phyloP scores from a whole-genome alignment of 2,329 filamentous ascomycete genomes.

The Diaporthe australafricana region DNA sequence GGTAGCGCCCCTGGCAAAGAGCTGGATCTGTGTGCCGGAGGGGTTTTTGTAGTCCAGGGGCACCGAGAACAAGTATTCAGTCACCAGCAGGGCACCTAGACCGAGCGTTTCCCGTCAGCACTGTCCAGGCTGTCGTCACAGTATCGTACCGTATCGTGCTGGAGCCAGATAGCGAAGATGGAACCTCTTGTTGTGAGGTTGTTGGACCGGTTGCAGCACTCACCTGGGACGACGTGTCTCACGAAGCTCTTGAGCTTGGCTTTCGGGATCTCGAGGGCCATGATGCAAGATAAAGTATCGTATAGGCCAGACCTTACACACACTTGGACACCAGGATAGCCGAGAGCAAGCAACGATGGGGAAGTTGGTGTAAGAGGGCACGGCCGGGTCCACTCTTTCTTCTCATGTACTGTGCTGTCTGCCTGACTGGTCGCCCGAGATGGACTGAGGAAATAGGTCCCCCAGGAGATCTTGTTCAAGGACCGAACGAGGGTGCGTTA shows the following conservation, averaged over 20 bases:
- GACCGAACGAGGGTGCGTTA: neutral
- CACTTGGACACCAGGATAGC: neutral
- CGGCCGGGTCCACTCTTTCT: neutral
- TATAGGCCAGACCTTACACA: neutral
- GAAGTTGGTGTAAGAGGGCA: neutral
- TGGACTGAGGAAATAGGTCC: neutral
- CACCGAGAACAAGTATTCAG: conserved; percentile 88
- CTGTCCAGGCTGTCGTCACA: neutral
- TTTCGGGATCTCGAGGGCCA: conserved; percentile 31
- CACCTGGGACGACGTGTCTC: conserved; percentile 33
- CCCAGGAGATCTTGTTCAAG: neutral
- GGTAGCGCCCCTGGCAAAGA: conserved; percentile 82
- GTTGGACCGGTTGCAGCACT: neutral
- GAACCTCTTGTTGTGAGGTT: too few relatives aligned
- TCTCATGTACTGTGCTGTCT: neutral
- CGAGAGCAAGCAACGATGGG: neutral
- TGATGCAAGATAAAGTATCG: neutral
- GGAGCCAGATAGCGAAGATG: neutral
- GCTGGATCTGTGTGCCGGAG: conserved; percentile 69
- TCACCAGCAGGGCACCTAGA: conserved; percentile 78
- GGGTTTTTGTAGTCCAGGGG: conserved; percentile 81
- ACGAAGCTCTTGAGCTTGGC: conserved; percentile 30
- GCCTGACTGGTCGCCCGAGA: neutral
- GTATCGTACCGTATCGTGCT: too few relatives aligned
- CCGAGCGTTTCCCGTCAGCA: neutral